Base-by-base conservation (phyloP, 2,329 filamentous ascomycete genomes). In the Cladosporium sp. region DNA sequence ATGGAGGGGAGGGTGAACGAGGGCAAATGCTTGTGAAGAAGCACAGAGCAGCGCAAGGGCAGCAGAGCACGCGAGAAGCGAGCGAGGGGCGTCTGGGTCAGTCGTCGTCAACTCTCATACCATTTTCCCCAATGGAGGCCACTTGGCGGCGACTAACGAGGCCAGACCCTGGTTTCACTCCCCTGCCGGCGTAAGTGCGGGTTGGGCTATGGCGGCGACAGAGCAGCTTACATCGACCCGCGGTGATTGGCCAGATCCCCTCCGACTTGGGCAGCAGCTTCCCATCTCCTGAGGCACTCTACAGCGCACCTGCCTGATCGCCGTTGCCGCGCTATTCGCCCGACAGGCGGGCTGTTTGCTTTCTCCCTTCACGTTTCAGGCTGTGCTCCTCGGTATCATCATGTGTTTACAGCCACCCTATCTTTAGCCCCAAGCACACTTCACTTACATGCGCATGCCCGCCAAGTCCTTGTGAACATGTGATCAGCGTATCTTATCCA, bases 71-170 rank as follows among this genome's bases (percentile, higher is more conserved):
- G 19, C 19, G 5, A 25, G 24, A 8, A 45, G 51, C 51, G 51
- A 45, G 39, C 51, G 51, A 54, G 51, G 51, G 51, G 39, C 28
- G 28, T 12, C 19, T 20, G 8, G 1, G 19, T 19, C 20, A 34
- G 22, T 53, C 6, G 50, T 42, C 49, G 28, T 51, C 19, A 22
- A 19, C 28, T 54, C 39, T 10, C 44, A 54, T 54, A 44, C 25
- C 36, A 54, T 45, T 45, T 45, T 44, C 28, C 51, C 51, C 39
- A 54, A 45, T 45, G 36, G 50, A 40, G 50, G 37, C 37, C 47
- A 50, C 47, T 50, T 50, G 48, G 48, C 45, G 48, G 48, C 34
- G 42, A 25, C 42, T 45, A 45, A 25, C 20, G 20, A 45, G 42
- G 25, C 42, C 48, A 20, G 48, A 51, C 48, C 48, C 48, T 51